Percentiles rank a stretch among this genome's conserved stretches.
Conservation (phyloP, 192 early-diverging fungal species). For the Chytriomyces sp. region DNA sequence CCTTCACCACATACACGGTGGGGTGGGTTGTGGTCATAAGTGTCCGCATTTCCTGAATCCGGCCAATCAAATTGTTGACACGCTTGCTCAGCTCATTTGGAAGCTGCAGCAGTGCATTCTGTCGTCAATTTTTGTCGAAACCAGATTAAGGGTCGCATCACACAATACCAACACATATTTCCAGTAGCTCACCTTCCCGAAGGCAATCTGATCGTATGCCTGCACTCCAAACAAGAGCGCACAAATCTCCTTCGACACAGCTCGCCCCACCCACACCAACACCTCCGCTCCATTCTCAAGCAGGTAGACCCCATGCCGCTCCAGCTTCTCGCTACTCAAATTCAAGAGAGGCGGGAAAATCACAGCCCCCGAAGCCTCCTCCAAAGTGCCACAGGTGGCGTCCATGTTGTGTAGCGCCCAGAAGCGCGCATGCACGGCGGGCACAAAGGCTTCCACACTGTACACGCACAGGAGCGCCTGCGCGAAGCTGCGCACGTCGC, state of each 20-base stretch:
- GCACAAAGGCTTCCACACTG: constrained; percentile 74
- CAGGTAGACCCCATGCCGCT: constrained; percentile 84
- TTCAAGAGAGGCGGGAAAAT: constrained; percentile 79
- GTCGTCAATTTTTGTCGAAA: background rate
- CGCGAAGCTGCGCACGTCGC: constrained; percentile 78
- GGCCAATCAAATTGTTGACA: constrained; percentile 75
- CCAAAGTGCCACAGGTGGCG: constrained; percentile 38
- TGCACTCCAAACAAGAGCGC: constrained; percentile 75
- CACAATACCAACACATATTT: background rate
- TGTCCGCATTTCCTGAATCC: constrained; percentile 68
- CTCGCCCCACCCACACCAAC: constrained; percentile 87
- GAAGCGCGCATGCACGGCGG: constrained; percentile 74
- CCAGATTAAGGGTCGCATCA: constrained; percentile 30
- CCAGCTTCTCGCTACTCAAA: constrained; percentile 80
- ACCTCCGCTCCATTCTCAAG: constrained; percentile 81
- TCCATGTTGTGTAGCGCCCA: constrained; percentile 84
- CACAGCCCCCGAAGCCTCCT: constrained; percentile 53
- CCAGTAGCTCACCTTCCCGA: constrained; percentile 66
- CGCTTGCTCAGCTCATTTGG: constrained; percentile 69
- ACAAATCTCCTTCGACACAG: constrained; percentile 73
- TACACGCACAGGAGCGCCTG: constrained; percentile 81
- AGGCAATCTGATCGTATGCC: constrained; percentile 74
- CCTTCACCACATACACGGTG: constrained; percentile 81
- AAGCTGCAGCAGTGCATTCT: constrained; percentile 68
- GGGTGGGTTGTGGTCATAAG: constrained; percentile 66